These are phyloP conservation scores for Botrytis medusae DNA, from an alignment of 2,329 filamentous ascomycete genomes.

Conservation along the genomic window DNA sequence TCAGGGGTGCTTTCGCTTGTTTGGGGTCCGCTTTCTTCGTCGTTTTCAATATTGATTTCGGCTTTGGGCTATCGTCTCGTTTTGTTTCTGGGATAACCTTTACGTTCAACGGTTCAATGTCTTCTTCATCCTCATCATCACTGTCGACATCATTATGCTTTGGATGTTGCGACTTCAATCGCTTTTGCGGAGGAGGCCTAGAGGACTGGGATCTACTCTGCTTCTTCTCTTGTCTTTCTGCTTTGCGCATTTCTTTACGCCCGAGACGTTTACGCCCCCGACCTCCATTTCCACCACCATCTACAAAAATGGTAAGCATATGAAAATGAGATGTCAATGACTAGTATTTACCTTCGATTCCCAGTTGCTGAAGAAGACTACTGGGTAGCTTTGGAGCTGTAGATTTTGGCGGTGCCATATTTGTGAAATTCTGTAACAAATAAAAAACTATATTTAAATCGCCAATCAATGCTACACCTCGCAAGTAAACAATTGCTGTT, in stretches of 20 bases:
- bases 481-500: neutral
- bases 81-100: conserved; percentile 14
- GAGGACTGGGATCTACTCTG: conserved; percentile 26
- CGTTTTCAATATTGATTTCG: conserved; percentile 37
- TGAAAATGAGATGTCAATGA: neutral
- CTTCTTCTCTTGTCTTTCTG: conserved; percentile 38
- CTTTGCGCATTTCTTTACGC: conserved; percentile 41
- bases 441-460: neutral
- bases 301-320: conserved; percentile 17
- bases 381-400: conserved; percentile 47
- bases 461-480: neutral
- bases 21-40: conserved; percentile 31
- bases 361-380: conserved; percentile 48
- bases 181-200: conserved; percentile 35
- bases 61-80: conserved; percentile 23
- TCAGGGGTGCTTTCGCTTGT: neutral
- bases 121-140: conserved; percentile 17
- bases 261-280: conserved; percentile 28
- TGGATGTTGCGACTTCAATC: conserved; percentile 31
- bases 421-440: conserved; percentile 2
- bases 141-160: neutral
- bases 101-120: conserved; percentile 1
- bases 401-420: conserved; percentile 36
- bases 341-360: conserved; percentile 37
- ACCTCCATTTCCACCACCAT: conserved; percentile 26